Evolutionary conservation across 306 rosid species (phyloP), one percentile per base, ranked within the genome.

Genomic region (Cicer judaicum): DNA sequence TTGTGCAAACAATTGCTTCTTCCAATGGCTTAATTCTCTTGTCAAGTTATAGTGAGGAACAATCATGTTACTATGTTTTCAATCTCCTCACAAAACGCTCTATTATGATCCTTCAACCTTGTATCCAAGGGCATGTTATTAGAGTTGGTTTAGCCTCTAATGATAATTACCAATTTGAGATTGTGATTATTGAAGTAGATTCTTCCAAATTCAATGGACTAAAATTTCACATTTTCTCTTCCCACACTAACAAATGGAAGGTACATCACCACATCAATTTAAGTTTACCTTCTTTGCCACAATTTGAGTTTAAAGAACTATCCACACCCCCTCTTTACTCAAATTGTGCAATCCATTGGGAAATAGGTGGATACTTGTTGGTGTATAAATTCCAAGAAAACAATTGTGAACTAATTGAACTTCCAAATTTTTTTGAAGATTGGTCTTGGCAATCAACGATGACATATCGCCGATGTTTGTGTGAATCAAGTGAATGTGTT

Each of bases 341-440:
- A 13, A 76, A 83, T 14, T 79, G 87, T 12, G 59, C 76, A 18
- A 57, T 79, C 34, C 81, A 75, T 59, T 83, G 84, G 87, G 87
- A 83, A 75, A 75, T 83, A 5, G 50, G 72, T 41, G 87, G 87
- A 36, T 11, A 83, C 1, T 59, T 83, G 74, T 14, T 79, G 47
- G 81, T 57, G 36, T 83, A 75, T 50, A 3, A 71, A 15, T 67
- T 79, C 47, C 7, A 57, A 74, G 19, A 19, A 1, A 42, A n/a
- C 49, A 24, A 34, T 0, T 75, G 64, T 75, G 68, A 75, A 11
- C 49, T 75, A 2, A 14, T 47, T 70, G 73, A 75, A 65, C 36
- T 83, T 36, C 86, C 86, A 24, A 75, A 83, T 65, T 13, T 1
- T 13, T 70, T 36, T 41, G 42, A 64, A 1, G 84, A 79, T 14